Evolutionary conservation across 2,329 filamentous ascomycete species (phyloP), one percentile per base, ranked within the genome.

Genomic region (Colletotrichum sp.): DNA sequence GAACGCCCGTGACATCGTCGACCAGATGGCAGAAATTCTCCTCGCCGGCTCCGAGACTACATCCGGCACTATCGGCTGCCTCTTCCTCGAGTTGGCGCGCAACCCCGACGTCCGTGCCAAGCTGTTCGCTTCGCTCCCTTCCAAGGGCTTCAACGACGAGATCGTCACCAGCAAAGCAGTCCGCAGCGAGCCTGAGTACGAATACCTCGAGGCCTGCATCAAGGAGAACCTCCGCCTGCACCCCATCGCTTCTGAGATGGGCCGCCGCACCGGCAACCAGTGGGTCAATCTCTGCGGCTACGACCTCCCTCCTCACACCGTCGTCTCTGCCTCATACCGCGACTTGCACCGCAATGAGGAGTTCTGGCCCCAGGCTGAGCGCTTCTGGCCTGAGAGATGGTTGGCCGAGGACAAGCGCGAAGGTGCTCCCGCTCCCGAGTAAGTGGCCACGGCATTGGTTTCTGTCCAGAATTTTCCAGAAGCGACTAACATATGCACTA

Each of bases 171-270:
- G 75, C 38, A 76, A 76, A 16, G 15, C 66, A 3, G 71, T 76
- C 8, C 71, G 75, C 16, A 64, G 8, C 6, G 71, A 65, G 34
- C 36, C 52, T 3, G 34, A 71, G 7, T 76, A 76, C 43, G 71
- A 75, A 0, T 96, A 96, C 81, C 90, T 96, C 5, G 93, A 96
- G 80, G 94, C 94, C 4, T 93, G 92, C 66, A 89, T 96, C 79
- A 94, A 96, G 80, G 95, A 97, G 82, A 91, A 93, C 6, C 94
- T 96, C 84, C 91, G 94, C 13, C 81, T 95, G 79, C 94, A 96
- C 81, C 94, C 95, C 0, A 76, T 76, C 21, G 71, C 75, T 6
- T 76, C 71, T 13, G 75, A 76, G 62, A 76, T 76, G 75, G 75
- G 75, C 13, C 71, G 75, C 30, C 66, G 75, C 6, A 76, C 75